A percentile compares a stretch with the other conserved stretches of the same genome.
Evolutionary conservation across 2,329 filamentous ascomycete genomes (phyloP).

Genomic region (Cercospora berteroae): DNA sequence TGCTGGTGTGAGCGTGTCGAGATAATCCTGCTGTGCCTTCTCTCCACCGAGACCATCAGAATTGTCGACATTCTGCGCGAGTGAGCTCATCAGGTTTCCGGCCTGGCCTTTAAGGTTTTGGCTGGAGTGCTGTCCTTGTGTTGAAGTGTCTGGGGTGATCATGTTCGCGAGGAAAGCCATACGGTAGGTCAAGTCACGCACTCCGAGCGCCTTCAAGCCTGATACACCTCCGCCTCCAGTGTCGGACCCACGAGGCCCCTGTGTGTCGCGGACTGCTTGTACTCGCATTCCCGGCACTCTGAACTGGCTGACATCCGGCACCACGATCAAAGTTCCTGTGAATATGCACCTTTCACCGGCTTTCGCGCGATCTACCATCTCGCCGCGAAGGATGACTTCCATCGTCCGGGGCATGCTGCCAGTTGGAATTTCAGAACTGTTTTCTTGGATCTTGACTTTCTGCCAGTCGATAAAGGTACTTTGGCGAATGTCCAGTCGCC

Average conservation of each 20-base stretch:
- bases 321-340: conserved; percentile 91
- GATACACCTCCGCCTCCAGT: conserved; percentile 80
- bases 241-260: conserved; percentile 66
- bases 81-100: conserved; percentile 77
- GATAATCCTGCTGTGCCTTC: conserved; percentile 80
- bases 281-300: conserved; percentile 81
- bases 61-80: conserved; percentile 69
- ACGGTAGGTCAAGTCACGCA: conserved; percentile 90
- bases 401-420: conserved; percentile 98
- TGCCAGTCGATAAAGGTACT: conserved; percentile 99
- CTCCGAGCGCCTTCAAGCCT: conserved; percentile 87
- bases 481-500: conserved; percentile 93
- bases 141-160: conserved; percentile 84
- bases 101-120: conserved; percentile 70
- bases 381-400: conserved; percentile 92
- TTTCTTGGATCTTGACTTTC: conserved; percentile 96
- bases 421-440: conserved; percentile 95
- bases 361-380: conserved; percentile 96
- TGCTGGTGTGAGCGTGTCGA: conserved; percentile 77
- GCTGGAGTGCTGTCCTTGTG: conserved; percentile 67
- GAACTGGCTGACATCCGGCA: conserved; percentile 93
- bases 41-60: conserved; percentile 73
- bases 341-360: conserved; percentile 98
- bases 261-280: conserved; percentile 80
- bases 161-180: conserved; percentile 97